Conservation (phyloP, 2,329 filamentous ascomycete species). For the Cryoendolithus antarcticus region DNA sequence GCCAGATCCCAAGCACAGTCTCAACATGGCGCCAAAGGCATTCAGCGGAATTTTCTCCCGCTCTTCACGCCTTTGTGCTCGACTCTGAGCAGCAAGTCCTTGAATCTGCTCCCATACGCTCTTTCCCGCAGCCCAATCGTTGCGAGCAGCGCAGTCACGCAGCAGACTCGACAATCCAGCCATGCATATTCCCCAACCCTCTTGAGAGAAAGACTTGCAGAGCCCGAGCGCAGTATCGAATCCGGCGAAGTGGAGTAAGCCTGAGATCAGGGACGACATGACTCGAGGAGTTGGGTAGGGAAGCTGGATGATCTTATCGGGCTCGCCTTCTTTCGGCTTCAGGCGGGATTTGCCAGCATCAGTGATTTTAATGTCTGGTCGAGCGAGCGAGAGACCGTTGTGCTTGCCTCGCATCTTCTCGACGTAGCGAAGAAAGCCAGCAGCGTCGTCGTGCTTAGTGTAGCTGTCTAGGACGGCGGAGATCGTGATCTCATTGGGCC, state of each 20-base stretch:
- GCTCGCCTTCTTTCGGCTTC: slow-evolving; percentile 5
- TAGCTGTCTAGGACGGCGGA: slow-evolving; percentile 31
- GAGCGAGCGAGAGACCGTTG: slow-evolving; percentile 29
- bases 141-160: slow-evolving; percentile 26
- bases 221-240: slow-evolving; percentile 31
- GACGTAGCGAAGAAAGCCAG: slow-evolving; percentile 28
- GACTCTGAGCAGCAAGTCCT: slow-evolving; percentile 8
- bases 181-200: slow-evolving; percentile 35
- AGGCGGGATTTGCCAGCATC: slow-evolving; percentile 13
- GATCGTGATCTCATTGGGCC: slow-evolving; percentile 35
- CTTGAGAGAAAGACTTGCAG: slow-evolving; percentile 29
- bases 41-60: slow-evolving; percentile 7
- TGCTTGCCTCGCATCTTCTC: slow-evolving; percentile 29
- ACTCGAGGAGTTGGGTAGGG: slow-evolving; percentile 33
- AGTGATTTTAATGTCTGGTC: slow-evolving; percentile 25
- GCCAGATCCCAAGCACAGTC: slow-evolving; percentile 7
- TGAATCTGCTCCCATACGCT: slow-evolving; percentile 33
- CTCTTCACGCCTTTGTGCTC: slow-evolving; percentile 1
- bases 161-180: slow-evolving; percentile 28
- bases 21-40: slow-evolving; percentile 12
- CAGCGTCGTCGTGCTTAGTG: slow-evolving; percentile 18
- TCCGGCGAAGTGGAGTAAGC: slow-evolving; percentile 32
- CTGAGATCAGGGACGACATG: slow-evolving; percentile 29
- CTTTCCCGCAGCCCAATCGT: slow-evolving; percentile 25
- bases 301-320: slow-evolving; percentile 28